Base-by-base conservation (phyloP, 75 land plant genomes). In the Selaginella moellendorffii region DNA sequence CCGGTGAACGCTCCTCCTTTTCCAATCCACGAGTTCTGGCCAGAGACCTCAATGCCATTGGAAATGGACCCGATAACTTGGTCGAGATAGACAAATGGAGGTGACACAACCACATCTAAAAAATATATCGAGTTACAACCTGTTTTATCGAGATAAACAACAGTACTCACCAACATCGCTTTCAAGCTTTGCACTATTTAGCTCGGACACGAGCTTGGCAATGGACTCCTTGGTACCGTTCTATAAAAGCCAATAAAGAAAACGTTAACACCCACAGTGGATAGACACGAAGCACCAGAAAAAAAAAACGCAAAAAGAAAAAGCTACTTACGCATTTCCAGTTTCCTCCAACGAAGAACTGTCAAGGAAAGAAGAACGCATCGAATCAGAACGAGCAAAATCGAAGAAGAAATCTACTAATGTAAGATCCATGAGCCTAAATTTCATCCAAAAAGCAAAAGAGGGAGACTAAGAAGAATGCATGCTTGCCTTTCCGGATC, bases 321-420 rank as follows among this genome's bases (percentile, higher is more conserved):
- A n/a, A n/a, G 18, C 23, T 65, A 82, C 93, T 76, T 79, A 88
- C 93, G 72, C 95, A 88, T 58, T 92, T 92, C 98, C 98, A 92
- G 73, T 92, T 92, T 18, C 98, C 98, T 0, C 98, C 98, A 62
- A 92, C 98, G 61, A 92, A 92, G 69, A 92, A 92, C 98, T 88
- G 93, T 80, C 62, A 63, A 62, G 1, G 5, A 10, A 64, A 24
- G 12, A 12, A 22, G 31, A 24, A 27, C 5, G 21, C 61, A 26
- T 0, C 2, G 31, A 70, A 20, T 52, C n/a, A 17, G 25, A 26
- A 24, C 25, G 14, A 1, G 2, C 21, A 21, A 29, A 67, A 14
- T 62, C 0, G 1, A 24, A 9, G 18, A 2, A 63, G 14, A 0
- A 27, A 53, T 64, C 26, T 64, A 1, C 1, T 24, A 1, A 1